Evolutionary conservation across 352 stramenopile genomes (phyloP).

Genomic region (Globisporangium viniferum): DNA sequence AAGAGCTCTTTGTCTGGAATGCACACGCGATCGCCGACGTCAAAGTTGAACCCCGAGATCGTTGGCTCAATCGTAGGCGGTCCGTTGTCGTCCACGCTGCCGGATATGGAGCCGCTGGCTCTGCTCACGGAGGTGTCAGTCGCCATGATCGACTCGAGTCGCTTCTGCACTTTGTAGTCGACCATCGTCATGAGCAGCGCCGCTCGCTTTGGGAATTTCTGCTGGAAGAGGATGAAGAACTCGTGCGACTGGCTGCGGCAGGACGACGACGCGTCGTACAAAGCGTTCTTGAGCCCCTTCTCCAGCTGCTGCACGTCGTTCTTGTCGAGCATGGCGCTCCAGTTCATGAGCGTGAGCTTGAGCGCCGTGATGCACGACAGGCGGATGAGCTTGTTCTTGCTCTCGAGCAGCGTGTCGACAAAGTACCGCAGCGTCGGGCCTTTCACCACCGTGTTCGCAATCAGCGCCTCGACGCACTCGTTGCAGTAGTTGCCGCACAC

Average conservation of each 20-base stretch:
- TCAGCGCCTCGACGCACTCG: conserved; percentile 69
- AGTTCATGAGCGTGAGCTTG: conserved; percentile 43
- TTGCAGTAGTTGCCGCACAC: conserved; percentile 78
- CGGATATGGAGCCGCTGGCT: conserved; percentile 20
- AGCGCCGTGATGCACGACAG: conserved; percentile 69
- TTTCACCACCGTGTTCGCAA: conserved; percentile 68
- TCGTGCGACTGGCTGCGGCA: conserved; percentile 66
- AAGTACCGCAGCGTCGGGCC: conserved; percentile 70
- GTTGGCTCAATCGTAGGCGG: conserved; percentile 18
- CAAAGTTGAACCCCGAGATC: conserved; percentile 38
- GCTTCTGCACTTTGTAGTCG: conserved; percentile 83
- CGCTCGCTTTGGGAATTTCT: conserved; percentile 76
- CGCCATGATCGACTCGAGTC: conserved; percentile 61
- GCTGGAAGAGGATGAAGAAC: conserved; percentile 70
- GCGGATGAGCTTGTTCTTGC: conserved; percentile 82
- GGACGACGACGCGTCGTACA: conserved; percentile 78
- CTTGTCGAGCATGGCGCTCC: conserved; percentile 78
- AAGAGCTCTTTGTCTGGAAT: conserved; percentile 86
- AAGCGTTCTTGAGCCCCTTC: conserved; percentile 58
- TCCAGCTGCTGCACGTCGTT: conserved; percentile 80
- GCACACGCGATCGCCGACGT: conserved; percentile 74
- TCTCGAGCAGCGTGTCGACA: conserved; percentile 69
- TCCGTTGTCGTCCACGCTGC: conserved; percentile 53
- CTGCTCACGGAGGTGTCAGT: conserved; percentile 2
- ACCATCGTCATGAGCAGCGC: conserved; percentile 58